Conservation (phyloP, 257 asterid species). For the Solanum chilense region DNA sequence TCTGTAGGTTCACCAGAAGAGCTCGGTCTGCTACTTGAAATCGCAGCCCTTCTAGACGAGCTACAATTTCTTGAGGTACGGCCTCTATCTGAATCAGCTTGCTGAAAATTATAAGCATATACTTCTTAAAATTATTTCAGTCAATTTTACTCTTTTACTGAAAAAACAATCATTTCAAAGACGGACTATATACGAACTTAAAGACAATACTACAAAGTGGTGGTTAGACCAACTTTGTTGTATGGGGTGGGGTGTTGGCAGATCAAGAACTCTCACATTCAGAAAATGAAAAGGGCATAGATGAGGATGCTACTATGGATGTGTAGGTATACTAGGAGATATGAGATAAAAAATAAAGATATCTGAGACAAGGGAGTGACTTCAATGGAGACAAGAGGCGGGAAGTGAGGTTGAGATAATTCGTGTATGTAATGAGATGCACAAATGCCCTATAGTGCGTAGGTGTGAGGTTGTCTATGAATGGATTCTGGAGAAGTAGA, state of each 20-base stretch:
- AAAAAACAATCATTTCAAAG: neutral
- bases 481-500: neutral
- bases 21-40: constrained; percentile 42
- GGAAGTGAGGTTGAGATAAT: neutral
- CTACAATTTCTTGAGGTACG: constrained; percentile 53
- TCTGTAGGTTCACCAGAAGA: constrained; percentile 45
- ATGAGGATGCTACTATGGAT: neutral
- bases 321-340: neutral
- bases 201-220: neutral
- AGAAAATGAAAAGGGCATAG: neutral
- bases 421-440: neutral
- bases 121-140: neutral
- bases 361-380: neutral
- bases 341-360: neutral
- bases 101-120: constrained; percentile 28
- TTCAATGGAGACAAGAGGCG: neutral
- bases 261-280: neutral
- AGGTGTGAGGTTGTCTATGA: neutral
- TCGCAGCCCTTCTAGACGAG: constrained; percentile 58
- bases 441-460: neutral
- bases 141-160: neutral
- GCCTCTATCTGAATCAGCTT: constrained; percentile 55
- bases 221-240: neutral
- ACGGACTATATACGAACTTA: neutral
- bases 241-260: neutral